phyloP scores from a whole-genome alignment of 345 rosid genomes.

The Eutrema heterophyllum region DNA sequence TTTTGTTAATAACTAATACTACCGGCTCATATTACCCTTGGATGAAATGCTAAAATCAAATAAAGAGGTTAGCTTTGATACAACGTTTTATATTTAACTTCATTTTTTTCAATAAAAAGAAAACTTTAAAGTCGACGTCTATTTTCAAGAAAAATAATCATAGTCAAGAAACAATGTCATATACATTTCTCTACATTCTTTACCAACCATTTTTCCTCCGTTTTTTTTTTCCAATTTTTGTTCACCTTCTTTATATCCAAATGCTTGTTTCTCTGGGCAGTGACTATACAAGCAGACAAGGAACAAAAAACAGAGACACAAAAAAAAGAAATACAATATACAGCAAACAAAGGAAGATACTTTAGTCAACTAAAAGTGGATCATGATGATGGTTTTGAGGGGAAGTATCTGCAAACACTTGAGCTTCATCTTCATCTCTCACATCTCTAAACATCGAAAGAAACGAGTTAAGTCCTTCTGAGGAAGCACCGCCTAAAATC shows the following conservation, averaged over 20 bases:
- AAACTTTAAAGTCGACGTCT: too few relatives aligned
- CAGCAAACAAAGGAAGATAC: neutral
- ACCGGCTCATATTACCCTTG: too few relatives aligned
- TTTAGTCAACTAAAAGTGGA: conserved; percentile 22
- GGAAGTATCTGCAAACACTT: conserved; percentile 28
- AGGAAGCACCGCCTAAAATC: conserved; percentile 96
- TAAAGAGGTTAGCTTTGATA: too few relatives aligned
- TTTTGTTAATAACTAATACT: too few relatives aligned
- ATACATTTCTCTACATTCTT: neutral
- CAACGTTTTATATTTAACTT: too few relatives aligned
- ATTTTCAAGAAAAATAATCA: neutral
- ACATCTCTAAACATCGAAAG: conserved; percentile 86
- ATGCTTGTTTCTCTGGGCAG: conserved; percentile 3
- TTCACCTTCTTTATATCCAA: conserved; percentile 1
- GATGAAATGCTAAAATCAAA: too few relatives aligned
- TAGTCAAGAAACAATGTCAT: neutral
- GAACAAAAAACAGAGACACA: neutral
- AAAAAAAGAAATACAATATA: neutral
- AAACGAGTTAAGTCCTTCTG: conserved; percentile 78
- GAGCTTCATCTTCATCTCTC: conserved; percentile 79
- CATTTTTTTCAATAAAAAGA: too few relatives aligned
- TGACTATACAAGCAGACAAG: conserved; percentile 25
- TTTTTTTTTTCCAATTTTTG: neutral
- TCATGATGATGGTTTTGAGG: conserved; percentile 22
- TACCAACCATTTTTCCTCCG: neutral